phyloP scores from a whole-genome alignment of 2,329 filamentous ascomycete genomes.

The Aspergillus fumigatus region DNA sequence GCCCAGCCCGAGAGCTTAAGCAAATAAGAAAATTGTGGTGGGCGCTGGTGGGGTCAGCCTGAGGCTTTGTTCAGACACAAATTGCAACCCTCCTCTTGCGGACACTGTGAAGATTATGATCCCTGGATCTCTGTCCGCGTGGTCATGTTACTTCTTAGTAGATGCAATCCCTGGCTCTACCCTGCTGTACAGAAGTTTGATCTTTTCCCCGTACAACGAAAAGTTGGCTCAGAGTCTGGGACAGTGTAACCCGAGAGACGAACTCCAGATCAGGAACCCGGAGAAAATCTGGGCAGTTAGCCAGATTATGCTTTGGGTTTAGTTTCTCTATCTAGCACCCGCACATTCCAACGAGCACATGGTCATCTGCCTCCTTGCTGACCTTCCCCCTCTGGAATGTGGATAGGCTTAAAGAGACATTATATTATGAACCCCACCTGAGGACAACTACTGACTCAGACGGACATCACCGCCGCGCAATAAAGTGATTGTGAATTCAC shows the following conservation, averaged over 20 bases:
- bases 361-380: background rate
- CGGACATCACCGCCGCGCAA: background rate
- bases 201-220: background rate
- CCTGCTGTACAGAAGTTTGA: background rate
- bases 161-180: background rate
- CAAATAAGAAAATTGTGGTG: background rate
- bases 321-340: background rate
- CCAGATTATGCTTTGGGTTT: background rate
- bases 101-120: background rate
- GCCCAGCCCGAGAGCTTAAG: background rate
- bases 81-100: background rate
- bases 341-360: background rate
- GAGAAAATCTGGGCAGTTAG: background rate
- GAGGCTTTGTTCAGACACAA: background rate
- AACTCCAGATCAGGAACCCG: background rate
- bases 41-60: background rate
- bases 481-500: background rate
- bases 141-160: background rate
- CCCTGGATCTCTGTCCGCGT: background rate
- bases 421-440: background rate
- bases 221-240: background rate
- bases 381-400: background rate
- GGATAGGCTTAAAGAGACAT: background rate
- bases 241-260: background rate
- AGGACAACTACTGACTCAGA: background rate